Percentiles rank a stretch among this genome's conserved stretches.
phyloP scores from a whole-genome alignment of 768 basidiomycete species.

The Lactarius indigo region DNA sequence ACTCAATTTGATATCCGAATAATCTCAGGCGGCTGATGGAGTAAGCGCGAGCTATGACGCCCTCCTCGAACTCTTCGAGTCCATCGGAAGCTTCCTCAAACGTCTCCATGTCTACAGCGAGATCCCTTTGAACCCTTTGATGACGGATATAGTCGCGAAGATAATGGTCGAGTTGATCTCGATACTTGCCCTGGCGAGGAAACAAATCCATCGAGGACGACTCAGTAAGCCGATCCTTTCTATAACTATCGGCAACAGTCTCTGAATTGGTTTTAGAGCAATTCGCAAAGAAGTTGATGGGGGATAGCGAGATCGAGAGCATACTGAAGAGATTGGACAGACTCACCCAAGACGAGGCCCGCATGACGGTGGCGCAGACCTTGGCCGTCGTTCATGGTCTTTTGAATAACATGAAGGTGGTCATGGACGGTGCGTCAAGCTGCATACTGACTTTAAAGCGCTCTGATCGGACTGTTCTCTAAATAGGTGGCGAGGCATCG shows the following conservation, averaged over 20 bases:
- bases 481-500: neutral
- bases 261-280: neutral
- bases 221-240: neutral
- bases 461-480: neutral
- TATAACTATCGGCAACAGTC: neutral
- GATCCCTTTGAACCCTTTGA: neutral
- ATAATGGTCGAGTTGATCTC: slow-evolving; percentile 1
- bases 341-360: neutral
- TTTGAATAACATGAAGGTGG: neutral
- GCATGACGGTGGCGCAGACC: neutral
- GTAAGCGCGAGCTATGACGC: neutral
- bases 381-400: neutral
- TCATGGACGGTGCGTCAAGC: neutral
- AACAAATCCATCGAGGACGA: neutral
- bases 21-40: neutral
- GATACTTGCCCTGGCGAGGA: neutral
- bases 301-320: neutral
- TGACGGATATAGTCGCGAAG: neutral
- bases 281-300: neutral
- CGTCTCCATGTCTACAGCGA: neutral
- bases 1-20: neutral
- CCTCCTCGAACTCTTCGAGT: neutral
- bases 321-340: neutral
- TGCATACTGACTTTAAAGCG: neutral
- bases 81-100: slow-evolving; percentile 5